Evolutionary conservation across 2,329 filamentous ascomycete genomes (phyloP).

Genomic region (Talaromyces verruculosus): DNA sequence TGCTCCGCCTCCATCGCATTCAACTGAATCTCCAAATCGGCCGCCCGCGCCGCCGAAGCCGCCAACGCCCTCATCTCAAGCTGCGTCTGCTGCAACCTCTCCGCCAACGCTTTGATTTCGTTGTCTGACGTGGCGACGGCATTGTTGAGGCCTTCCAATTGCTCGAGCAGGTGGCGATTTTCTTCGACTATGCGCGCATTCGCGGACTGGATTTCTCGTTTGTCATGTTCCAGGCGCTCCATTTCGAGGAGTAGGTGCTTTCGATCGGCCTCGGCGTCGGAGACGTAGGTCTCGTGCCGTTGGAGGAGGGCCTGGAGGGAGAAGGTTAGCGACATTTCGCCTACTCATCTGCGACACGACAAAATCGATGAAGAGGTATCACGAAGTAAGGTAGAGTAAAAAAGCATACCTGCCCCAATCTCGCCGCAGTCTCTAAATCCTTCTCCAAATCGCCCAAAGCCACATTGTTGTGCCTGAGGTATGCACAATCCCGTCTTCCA

Average conservation of each 20-base stretch:
- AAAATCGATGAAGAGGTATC: constrained; percentile 17
- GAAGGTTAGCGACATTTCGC: constrained; percentile 62
- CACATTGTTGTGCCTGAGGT: constrained; percentile 75
- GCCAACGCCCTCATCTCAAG: constrained; percentile 74
- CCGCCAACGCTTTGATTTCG: constrained; percentile 73
- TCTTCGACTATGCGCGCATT: constrained; percentile 80
- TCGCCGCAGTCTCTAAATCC: constrained; percentile 81
- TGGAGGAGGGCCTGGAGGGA: constrained; percentile 80
- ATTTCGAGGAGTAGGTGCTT: constrained; percentile 70
- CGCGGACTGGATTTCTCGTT: constrained; percentile 69
- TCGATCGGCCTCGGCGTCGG: constrained; percentile 84
- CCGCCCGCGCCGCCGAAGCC: constrained; percentile 69
- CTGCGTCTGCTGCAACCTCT: constrained; percentile 73
- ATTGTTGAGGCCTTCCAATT: constrained; percentile 80
- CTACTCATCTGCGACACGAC: background rate
- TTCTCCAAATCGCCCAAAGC: constrained; percentile 79
- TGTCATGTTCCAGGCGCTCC: constrained; percentile 71
- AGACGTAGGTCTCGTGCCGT: constrained; percentile 92
- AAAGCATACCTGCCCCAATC: constrained; percentile 75
- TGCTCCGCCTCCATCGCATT: constrained; percentile 79
- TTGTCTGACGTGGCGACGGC: constrained; percentile 77
- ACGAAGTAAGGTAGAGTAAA: constrained; percentile 18
- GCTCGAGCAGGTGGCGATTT: constrained; percentile 76
- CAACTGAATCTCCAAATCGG: constrained; percentile 77
- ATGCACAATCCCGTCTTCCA: constrained; percentile 74